Percentiles rank a stretch among this genome's conserved stretches.
Conservation (phyloP, 257 asterid species). For the Hygrophila difformis region DNA sequence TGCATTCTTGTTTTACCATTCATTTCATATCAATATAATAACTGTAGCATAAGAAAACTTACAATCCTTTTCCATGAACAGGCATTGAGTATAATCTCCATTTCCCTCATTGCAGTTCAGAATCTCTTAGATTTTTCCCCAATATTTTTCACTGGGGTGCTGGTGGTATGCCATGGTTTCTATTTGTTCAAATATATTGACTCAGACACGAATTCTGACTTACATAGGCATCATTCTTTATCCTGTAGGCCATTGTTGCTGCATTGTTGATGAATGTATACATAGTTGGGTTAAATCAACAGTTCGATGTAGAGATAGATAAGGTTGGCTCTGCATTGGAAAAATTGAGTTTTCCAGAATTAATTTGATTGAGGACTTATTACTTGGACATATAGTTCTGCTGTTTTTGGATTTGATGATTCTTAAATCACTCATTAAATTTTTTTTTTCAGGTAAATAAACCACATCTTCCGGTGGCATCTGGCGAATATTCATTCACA, state of each 20-base stretch:
- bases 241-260: conserved; percentile 60
- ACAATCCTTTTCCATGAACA: conserved; percentile 24
- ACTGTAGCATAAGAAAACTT: not conserved
- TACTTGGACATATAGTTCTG: too few species aligned
- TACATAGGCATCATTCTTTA: conserved; percentile 6
- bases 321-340: conserved; percentile 38
- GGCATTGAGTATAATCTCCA: too few species aligned
- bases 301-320: conserved; percentile 71
- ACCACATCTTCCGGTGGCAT: conserved; percentile 82
- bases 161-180: conserved; percentile 29
- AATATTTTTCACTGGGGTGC: conserved; percentile 43
- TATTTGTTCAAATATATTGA: not conserved
- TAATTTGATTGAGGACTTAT: too few species aligned
- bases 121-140: conserved; percentile 59
- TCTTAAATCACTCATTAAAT: too few species aligned
- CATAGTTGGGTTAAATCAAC: conserved; percentile 65
- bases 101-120: conserved; percentile 69
- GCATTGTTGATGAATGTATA: conserved; percentile 67
- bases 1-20: not conserved
- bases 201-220: conserved; percentile 9
- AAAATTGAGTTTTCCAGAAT: too few species aligned
- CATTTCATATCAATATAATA: not conserved
- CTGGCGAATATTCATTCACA: conserved; percentile 63
- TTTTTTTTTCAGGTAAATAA: conserved; percentile 50
- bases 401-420: too few species aligned